Base-by-base conservation (phyloP, 225 moss, liverwort and hornwort genomes). In the Lunularia cruciata region DNA sequence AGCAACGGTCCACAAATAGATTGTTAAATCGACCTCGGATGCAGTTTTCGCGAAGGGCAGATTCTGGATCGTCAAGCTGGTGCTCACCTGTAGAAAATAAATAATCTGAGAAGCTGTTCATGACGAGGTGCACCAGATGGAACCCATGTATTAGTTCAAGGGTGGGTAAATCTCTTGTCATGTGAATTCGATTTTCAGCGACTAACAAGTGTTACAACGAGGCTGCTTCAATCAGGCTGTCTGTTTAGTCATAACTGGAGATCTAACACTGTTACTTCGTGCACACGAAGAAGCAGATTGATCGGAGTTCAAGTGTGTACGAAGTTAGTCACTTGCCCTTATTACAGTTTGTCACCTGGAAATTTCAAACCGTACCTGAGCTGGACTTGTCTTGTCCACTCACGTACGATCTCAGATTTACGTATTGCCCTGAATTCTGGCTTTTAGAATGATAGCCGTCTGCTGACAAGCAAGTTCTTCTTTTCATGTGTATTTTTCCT, bases 101-200 rank as follows among this genome's bases (percentile, higher is more conserved):
- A 46, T 23, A 40, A 20, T n/a, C 16, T 30, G 6, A 11, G 16
- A 22, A 19, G 8, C 2, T 38, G 61, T 37, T 23, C 61, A 39
- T 38, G 22, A 38, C 12, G 14, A 40, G 20, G 22, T 62, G 26
- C 23, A n/a, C 14, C 6, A 28, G 27, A 43, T 30, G 28, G 26
- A 46, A 59, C 43, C 43, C 63, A 45, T 30, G 14, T 38, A 43
- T 64, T 28, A 64, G 28, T 64, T 64, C 8, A 20, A 38, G 39
- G 60, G 60, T 60, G 20, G n/a, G 23, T 0, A 12, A 18, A 60
- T 60, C 22, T 4, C 36, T 8, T 37, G 33, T 38, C 60, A 37
- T n/a, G 33, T 34, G 22, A 20, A 8, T 25, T 1, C 37, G n/a
- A 22, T 20, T 60, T 36, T 60, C 11, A 60, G 60, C 60, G 36